Conservation (phyloP, 352 stramenopile genomes). For the Globisporangium sylvaticum region DNA sequence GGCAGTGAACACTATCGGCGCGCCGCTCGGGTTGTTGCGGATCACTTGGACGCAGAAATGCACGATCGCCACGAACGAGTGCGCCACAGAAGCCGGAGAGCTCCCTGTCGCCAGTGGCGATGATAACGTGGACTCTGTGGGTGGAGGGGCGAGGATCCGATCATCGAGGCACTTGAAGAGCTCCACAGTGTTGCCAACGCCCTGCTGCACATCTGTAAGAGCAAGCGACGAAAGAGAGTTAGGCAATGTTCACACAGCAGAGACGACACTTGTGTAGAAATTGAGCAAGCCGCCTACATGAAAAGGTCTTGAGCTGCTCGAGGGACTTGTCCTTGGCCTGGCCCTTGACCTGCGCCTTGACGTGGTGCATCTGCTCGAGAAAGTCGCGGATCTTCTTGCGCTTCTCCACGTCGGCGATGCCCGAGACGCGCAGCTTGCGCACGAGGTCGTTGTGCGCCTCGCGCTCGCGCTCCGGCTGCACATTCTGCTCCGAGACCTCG, state of each 20-base stretch:
- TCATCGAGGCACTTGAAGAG: slow-evolving; percentile 53
- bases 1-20: slow-evolving; percentile 20
- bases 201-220: slow-evolving; percentile 53
- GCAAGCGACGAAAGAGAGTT: too few species aligned
- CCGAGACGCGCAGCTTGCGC: slow-evolving; percentile 38
- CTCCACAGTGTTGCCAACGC: slow-evolving; percentile 50
- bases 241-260: too few species aligned
- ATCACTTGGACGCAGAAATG: slow-evolving; percentile 13
- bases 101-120: slow-evolving; percentile 10
- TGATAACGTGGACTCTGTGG: slow-evolving; percentile 2
- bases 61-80: slow-evolving; percentile 5
- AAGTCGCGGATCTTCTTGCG: slow-evolving; percentile 54
- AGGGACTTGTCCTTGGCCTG: slow-evolving; percentile 37
- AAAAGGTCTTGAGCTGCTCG: slow-evolving; percentile 46
- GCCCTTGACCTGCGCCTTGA: slow-evolving; percentile 32
- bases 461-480: slow-evolving; percentile 27
- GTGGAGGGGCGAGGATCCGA: slow-evolving; percentile 6
- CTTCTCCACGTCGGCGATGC: slow-evolving; percentile 44
- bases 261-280: too few species aligned
- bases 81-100: not conserved
- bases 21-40: slow-evolving; percentile 5
- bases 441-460: slow-evolving; percentile 26
- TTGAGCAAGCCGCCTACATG: slow-evolving; percentile 30
- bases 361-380: slow-evolving; percentile 38
- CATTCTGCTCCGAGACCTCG: slow-evolving; percentile 28